Evolutionary conservation across 2,329 filamentous ascomycete species (phyloP).

Genomic region (Penicillium sp.): DNA sequence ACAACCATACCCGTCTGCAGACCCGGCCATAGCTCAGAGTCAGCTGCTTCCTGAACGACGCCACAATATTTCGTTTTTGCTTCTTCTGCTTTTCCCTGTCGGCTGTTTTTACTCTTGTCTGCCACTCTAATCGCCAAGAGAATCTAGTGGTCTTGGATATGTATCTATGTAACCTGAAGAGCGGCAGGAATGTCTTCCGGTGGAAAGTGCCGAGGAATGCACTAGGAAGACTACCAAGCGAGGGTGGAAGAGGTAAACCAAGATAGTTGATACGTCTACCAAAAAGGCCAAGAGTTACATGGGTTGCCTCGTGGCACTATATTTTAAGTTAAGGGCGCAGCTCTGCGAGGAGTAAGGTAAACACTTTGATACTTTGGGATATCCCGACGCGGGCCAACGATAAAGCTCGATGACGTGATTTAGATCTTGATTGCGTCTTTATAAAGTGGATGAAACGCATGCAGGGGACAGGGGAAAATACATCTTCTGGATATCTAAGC

Average conservation of each 20-base stretch:
- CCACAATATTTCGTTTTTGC: neutral
- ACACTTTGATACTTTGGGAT: neutral
- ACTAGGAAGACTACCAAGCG: neutral
- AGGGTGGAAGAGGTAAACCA: neutral
- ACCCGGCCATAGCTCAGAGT: neutral
- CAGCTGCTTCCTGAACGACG: neutral
- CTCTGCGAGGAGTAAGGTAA: neutral
- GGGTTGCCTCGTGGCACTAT: neutral
- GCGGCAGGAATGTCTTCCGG: neutral
- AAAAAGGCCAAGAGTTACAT: neutral
- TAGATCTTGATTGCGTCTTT: conserved; percentile 30
- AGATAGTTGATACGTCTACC: neutral
- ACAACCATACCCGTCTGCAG: neutral
- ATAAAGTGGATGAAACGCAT: neutral
- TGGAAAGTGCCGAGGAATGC: neutral
- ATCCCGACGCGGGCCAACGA: conserved; percentile 6
- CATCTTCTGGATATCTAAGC: neutral
- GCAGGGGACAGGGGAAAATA: neutral
- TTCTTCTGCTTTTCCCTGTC: neutral
- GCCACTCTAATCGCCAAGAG: neutral
- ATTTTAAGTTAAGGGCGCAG: neutral
- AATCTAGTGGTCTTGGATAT: neutral
- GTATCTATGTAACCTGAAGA: neutral
- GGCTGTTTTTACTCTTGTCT: neutral
- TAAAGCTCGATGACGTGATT: conserved; percentile 37